phyloP scores from a whole-genome alignment of 164 flowering plant species.

The Cinnamomum micranthum region DNA sequence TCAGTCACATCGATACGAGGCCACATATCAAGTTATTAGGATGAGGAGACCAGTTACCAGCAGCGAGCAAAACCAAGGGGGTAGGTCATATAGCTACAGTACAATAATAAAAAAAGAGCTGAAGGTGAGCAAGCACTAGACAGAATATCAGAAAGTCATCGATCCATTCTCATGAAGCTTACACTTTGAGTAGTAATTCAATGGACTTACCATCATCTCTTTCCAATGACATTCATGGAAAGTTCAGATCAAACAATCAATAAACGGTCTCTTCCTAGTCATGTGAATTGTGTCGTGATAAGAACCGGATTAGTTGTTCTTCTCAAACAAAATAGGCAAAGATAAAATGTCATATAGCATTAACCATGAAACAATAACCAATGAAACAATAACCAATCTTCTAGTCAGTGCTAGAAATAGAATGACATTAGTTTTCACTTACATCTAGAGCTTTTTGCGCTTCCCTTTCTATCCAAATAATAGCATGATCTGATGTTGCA shows the following conservation, averaged over 20 bases:
- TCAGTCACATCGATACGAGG: not conserved
- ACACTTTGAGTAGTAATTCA: too few relatives aligned
- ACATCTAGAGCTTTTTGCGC: constrained; percentile 77
- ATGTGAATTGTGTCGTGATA: not conserved
- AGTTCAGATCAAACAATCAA: not conserved
- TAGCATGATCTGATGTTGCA: constrained; percentile 90
- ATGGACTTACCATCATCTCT: not conserved
- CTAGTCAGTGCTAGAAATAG: not conserved
- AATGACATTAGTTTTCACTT: constrained; percentile 24
- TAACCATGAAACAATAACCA: not conserved
- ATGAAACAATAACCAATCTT: not conserved
- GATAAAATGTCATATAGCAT: not conserved
- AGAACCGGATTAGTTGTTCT: not conserved
- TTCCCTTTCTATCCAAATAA: constrained; percentile 87
- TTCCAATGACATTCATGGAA: not conserved
- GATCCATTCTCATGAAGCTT: not conserved
- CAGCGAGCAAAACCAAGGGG: not conserved
- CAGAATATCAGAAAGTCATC: not conserved
- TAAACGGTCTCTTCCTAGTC: not conserved
- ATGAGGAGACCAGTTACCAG: not conserved
- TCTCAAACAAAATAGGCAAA: not conserved
- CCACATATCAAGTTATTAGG: not conserved
- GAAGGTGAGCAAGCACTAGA: not conserved
- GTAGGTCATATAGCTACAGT: not conserved
- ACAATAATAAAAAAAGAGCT: not conserved